These are phyloP conservation scores for Rhypophila decipiens DNA, from an alignment of 495 filamentous ascomycete species.

Conservation along the genomic window DNA sequence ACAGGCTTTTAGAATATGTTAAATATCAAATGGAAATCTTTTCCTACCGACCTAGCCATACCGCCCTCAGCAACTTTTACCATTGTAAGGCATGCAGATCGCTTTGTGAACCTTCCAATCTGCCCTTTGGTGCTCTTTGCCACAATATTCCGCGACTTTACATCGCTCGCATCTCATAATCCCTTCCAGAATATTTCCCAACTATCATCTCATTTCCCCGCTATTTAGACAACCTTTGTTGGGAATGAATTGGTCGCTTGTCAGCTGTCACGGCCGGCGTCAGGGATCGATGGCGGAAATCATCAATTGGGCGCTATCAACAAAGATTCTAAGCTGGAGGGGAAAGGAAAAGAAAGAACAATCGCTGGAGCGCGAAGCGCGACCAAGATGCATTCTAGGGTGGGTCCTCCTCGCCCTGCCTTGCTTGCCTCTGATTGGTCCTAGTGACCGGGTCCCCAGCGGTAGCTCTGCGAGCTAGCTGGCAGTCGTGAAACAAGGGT, in stretches of 20 bases:
- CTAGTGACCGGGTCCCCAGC: neutral
- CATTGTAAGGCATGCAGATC: neutral
- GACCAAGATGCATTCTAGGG: neutral
- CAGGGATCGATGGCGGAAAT: neutral
- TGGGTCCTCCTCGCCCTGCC: neutral
- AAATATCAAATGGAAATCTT: neutral
- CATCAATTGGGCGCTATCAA: neutral
- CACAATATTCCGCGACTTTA: neutral
- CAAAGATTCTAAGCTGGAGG: neutral
- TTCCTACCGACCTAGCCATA: neutral
- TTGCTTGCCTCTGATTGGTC: neutral
- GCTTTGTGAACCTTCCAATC: neutral
- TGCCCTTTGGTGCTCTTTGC: neutral
- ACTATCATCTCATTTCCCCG: no score
- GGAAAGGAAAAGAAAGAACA: neutral
- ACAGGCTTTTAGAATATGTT: neutral
- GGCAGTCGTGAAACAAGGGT: neutral
- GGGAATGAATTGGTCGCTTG: no score
- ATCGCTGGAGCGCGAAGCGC: neutral
- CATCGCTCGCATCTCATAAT: conserved; percentile 2
- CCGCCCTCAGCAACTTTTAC: neutral
- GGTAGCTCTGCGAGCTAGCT: neutral
- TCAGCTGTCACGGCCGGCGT: neutral
- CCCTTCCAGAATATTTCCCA: no score
- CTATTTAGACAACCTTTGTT: no score